Base-by-base conservation (phyloP, 1,284 basidiomycete species). In the Austropuccinia psidii region DNA sequence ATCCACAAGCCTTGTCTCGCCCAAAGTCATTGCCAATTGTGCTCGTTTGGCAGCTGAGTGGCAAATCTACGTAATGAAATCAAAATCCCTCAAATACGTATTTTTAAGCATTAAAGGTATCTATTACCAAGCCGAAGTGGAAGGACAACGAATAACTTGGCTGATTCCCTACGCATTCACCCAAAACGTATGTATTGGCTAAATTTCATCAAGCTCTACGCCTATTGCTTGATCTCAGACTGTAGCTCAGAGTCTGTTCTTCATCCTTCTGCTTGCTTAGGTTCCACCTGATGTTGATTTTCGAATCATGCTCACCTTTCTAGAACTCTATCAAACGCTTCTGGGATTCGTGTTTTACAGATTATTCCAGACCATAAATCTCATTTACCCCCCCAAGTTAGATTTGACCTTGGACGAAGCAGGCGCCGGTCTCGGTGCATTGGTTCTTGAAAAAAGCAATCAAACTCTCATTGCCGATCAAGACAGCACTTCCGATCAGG, bases 51-150 rank as follows among this genome's bases (percentile, higher is more conserved):
- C 91, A 21, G 87, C 81, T 64, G 81, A 83, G 70, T 83, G 82
- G 81, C 91, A 97, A 81, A 84, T 97, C 49, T 98, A 95, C 83
- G 86, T 96, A 61, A 93, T 98, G 87, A 90, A 92, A 79, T 88
- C 91, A 0, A 86, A 86, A 77, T 86, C 90, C 9, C 85, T 98
- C 49, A 87, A 90, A 75, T 97, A 97, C 82, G 87, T 90, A 37
- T 98, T 99, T 83, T 85, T 99, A 74, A 95, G 93, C 64, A 97
- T 99, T 82, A 98, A 98, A 83, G 96, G 96, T 57, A 88, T 98
- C 74, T 99, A 98, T 83, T 98, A 96, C 83, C 95, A 98, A 82
- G 93, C 92, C 15, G 91, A 96, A 80, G 86, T 98, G 35, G 87
- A 91, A 84, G 94, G 93, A 77, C 91, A 98, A 82, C 88, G 85